phyloP scores from a whole-genome alignment of 345 rosid genomes.

The Balakata baccata region DNA sequence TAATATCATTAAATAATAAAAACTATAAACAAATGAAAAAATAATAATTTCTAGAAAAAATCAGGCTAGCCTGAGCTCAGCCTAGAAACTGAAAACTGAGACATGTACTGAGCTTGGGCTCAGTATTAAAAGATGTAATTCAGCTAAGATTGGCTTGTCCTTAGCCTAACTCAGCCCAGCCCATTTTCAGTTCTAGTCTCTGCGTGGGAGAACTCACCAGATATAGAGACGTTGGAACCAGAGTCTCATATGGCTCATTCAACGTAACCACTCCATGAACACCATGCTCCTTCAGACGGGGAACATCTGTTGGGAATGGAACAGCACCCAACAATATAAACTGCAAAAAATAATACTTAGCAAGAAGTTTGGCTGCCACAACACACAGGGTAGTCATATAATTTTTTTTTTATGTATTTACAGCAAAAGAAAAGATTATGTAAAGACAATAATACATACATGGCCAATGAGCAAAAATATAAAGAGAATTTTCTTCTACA shows the following conservation, averaged over 20 bases:
- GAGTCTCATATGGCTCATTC: slow-evolving; percentile 33
- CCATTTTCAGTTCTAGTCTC: not conserved
- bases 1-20: too few species aligned
- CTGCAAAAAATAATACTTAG: slow-evolving; percentile 9
- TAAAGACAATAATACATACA: too few species aligned
- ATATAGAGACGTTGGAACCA: slow-evolving; percentile 35
- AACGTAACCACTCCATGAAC: slow-evolving; percentile 34
- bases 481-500: not conserved
- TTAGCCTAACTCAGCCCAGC: not conserved
- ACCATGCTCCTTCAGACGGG: slow-evolving; percentile 31
- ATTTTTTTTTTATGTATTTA: too few species aligned
- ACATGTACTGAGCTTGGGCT: not conserved
- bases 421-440: too few species aligned
- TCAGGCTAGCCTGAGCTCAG: too few species aligned
- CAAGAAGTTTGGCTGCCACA: not conserved
- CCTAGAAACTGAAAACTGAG: too few species aligned
- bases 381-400: not conserved
- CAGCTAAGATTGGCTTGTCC: not conserved
- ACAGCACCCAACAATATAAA: slow-evolving; percentile 36
- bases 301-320: slow-evolving; percentile 37
- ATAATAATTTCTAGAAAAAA: too few species aligned
- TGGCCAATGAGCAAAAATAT: not conserved
- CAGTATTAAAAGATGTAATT: too few species aligned
- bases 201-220: slow-evolving; percentile 20
- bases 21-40: too few species aligned